phyloP scores from a whole-genome alignment of 352 stramenopile genomes.

The Globisporangium okanoganense region DNA sequence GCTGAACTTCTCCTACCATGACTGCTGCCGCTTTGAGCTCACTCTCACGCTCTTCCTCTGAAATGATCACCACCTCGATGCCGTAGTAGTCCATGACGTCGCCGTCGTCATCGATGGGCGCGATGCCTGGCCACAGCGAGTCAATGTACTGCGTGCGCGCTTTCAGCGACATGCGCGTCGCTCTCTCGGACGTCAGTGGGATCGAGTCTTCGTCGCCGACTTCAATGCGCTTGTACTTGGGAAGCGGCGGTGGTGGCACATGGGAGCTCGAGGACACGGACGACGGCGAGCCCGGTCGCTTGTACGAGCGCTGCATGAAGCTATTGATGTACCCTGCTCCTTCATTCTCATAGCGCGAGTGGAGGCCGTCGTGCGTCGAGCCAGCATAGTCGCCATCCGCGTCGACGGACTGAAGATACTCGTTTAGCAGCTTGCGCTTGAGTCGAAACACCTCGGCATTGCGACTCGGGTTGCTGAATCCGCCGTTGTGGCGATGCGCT shows the following conservation, averaged over 20 bases:
- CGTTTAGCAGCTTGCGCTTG: constrained; percentile 56
- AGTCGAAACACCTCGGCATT: constrained; percentile 66
- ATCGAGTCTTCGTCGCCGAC: constrained; percentile 42
- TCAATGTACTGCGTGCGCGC: constrained; percentile 64
- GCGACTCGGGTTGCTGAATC: constrained; percentile 70
- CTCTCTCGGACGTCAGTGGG: constrained; percentile 38
- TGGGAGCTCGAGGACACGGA: constrained; percentile 11
- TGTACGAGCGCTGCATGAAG: constrained; percentile 12
- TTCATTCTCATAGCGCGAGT: neutral
- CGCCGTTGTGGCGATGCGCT: constrained; percentile 57
- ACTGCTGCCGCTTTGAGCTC: neutral
- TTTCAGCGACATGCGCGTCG: constrained; percentile 39
- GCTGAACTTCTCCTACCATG: neutral
- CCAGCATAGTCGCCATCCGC: neutral
- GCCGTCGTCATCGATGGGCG: constrained; percentile 59
- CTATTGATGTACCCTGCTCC: constrained; percentile 2
- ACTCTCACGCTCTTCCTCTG: constrained; percentile 41
- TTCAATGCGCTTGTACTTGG: constrained; percentile 44
- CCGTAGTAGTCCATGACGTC: constrained; percentile 79
- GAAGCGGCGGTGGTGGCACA: constrained; percentile 18
- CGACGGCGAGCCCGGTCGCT: constrained; percentile 11
- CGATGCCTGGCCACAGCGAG: constrained; percentile 59
- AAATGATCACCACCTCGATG: constrained; percentile 69
- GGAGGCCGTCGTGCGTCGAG: neutral
- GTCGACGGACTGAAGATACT: constrained; percentile 41